Evolutionary conservation across 73 alveolate species (phyloP).

Genomic region (Uronychia binucleata): DNA sequence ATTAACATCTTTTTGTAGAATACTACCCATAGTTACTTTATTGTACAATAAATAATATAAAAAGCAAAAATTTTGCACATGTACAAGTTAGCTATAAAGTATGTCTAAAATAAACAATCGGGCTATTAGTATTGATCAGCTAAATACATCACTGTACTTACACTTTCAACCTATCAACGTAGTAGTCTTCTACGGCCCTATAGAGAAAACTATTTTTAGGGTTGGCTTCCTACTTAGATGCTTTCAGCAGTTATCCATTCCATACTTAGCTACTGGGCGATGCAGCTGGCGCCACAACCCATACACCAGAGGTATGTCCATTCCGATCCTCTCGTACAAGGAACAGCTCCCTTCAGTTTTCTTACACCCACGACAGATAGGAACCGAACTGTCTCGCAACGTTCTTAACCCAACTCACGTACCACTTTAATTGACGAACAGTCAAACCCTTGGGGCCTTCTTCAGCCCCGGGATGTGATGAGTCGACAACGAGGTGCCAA

Average conservation of each 20-base stretch:
- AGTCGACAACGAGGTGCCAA: constrained; percentile 38
- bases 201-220: constrained; percentile 6
- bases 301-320: constrained; percentile 29
- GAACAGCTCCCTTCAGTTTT: background rate
- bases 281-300: background rate
- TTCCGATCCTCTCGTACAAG: constrained; percentile 64
- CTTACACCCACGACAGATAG: background rate
- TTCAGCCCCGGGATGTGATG: constrained; percentile 26
- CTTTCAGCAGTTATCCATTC: constrained; percentile 37
- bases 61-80: too few relatives aligned
- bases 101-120: too few relatives aligned
- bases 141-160: constrained; percentile 6
- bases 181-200: constrained; percentile 15
- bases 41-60: too few relatives aligned
- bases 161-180: constrained; percentile 25
- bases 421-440: constrained; percentile 7
- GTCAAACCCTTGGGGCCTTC: background rate
- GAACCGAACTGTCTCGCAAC: constrained; percentile 15
- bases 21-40: too few relatives aligned
- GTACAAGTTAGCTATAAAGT: too few relatives aligned
- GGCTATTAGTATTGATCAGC: constrained; percentile 22
- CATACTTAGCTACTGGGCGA: constrained; percentile 37
- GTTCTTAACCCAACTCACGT: constrained; percentile 19
- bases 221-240: constrained; percentile 32
- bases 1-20: too few relatives aligned